These are phyloP conservation scores for Polyporus tsugae DNA, from an alignment of 1,284 basidiomycete genomes.

Conservation along the genomic window DNA sequence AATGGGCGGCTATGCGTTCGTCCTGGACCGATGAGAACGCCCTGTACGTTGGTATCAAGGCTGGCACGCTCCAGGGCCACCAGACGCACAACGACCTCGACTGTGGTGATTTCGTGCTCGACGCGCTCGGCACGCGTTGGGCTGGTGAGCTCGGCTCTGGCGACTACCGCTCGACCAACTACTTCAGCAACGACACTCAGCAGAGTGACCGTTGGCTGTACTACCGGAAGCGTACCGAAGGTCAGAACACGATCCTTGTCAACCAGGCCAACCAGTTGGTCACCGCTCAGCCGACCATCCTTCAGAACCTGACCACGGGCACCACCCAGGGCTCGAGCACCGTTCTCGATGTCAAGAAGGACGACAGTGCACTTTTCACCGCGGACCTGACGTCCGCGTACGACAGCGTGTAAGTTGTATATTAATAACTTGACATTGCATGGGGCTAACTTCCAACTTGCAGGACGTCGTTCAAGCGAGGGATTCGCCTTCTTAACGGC, in stretches of 20 bases:
- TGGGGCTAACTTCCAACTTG: constrained; percentile 24
- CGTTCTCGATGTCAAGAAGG: constrained; percentile 62
- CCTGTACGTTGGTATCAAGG: constrained; percentile 89
- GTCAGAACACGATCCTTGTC: constrained; percentile 94
- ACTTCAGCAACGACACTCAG: constrained; percentile 80
- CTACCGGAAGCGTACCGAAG: constrained; percentile 96
- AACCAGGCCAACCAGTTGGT: constrained; percentile 86
- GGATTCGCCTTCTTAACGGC: constrained; percentile 87
- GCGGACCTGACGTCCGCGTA: constrained; percentile 87
- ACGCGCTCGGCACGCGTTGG: constrained; percentile 95
- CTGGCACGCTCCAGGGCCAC: constrained; percentile 78
- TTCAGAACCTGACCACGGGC: constrained; percentile 61
- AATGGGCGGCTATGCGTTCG: constrained; percentile 93
- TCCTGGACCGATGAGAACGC: constrained; percentile 92
- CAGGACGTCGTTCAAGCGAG: constrained; percentile 80
- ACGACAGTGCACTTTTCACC: constrained; percentile 87
- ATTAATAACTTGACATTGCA: not conserved
- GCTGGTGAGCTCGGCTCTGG: constrained; percentile 94
- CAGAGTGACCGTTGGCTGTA: constrained; percentile 83
- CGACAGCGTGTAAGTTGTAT: constrained; percentile 67
- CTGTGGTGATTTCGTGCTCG: constrained; percentile 93
- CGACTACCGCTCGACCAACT: constrained; percentile 78
- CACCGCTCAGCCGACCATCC: constrained; percentile 68
- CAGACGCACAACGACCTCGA: constrained; percentile 97
- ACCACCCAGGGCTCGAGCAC: constrained; percentile 86